Conservation (phyloP, 306 rosid species). For the Casuarina equisetifolia region DNA sequence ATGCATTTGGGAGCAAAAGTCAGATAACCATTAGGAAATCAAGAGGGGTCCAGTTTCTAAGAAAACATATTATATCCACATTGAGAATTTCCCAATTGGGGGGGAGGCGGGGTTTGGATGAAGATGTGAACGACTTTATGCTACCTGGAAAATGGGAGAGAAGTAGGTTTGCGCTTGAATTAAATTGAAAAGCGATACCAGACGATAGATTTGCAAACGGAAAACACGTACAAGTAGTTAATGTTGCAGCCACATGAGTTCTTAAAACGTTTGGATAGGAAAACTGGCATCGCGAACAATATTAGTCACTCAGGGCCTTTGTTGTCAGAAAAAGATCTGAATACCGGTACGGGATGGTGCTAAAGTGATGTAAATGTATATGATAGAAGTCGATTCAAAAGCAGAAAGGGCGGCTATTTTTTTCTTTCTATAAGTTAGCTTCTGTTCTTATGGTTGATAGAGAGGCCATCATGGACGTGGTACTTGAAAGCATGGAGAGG, state of each 20-base stretch:
- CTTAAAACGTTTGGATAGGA: not conserved
- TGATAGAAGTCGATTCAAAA: not conserved
- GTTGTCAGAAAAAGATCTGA: not conserved
- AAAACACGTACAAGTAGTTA: not conserved
- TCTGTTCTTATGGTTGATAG: not conserved
- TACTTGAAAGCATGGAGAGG: not conserved
- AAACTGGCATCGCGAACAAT: not conserved
- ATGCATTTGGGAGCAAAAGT: conserved; percentile 36
- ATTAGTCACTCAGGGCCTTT: not conserved
- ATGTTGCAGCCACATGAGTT: not conserved
- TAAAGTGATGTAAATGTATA: not conserved
- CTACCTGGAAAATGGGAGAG: not conserved
- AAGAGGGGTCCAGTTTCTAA: not conserved
- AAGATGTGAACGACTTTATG: not conserved
- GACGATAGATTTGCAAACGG: not conserved
- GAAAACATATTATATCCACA: not conserved
- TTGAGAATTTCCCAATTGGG: not conserved
- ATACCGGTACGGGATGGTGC: not conserved
- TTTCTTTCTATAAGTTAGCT: not conserved
- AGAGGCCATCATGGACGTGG: not conserved
- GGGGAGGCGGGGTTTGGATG: not conserved
- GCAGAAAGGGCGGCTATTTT: not conserved
- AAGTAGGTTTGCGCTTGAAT: not conserved
- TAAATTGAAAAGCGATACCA: not conserved
- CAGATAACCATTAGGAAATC: conserved; percentile 18